A percentile compares a stretch with the other conserved stretches of the same genome.
Conservation (phyloP, 306 rosid species). For the Cyamopsis tetragonoloba region DNA sequence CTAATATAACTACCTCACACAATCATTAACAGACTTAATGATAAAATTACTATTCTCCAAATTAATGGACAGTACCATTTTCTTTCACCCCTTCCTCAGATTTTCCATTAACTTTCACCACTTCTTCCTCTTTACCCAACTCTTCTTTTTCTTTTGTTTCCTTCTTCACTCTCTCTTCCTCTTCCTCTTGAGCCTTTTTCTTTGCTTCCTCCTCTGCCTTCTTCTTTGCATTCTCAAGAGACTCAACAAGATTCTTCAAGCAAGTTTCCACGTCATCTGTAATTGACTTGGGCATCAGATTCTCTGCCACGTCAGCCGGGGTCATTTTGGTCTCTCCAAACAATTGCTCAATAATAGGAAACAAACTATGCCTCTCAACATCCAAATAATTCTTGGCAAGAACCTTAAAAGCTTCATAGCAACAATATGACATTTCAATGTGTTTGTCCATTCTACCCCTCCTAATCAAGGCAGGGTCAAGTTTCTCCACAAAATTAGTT, state of each 20-base stretch:
- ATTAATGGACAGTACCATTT: neutral
- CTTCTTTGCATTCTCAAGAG: neutral
- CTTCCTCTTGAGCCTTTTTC: constrained; percentile 26
- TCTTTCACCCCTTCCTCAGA: constrained; percentile 1
- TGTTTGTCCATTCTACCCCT: constrained; percentile 69
- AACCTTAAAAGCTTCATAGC: constrained; percentile 56
- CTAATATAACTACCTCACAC: no score
- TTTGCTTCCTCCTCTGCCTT: constrained; percentile 19
- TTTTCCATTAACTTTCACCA: neutral
- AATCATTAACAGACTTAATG: no score
- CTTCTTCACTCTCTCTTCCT: neutral
- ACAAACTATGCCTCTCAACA: constrained; percentile 36
- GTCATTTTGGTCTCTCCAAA: constrained; percentile 42
- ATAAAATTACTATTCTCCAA: no score
- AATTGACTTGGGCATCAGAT: constrained; percentile 52
- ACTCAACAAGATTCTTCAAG: constrained; percentile 43
- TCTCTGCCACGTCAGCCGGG: constrained; percentile 76
- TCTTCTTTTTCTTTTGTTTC: constrained; percentile 20
- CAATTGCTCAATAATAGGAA: constrained; percentile 27
- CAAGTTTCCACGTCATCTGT: constrained; percentile 26
- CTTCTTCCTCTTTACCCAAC: neutral
- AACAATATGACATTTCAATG: constrained; percentile 53
- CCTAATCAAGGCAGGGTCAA: constrained; percentile 60
- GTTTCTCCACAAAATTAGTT: constrained; percentile 51
- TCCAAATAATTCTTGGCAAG: constrained; percentile 57